These are phyloP conservation scores for Plasmopara muralis DNA, from an alignment of 352 stramenopile species.

Conservation along the genomic window DNA sequence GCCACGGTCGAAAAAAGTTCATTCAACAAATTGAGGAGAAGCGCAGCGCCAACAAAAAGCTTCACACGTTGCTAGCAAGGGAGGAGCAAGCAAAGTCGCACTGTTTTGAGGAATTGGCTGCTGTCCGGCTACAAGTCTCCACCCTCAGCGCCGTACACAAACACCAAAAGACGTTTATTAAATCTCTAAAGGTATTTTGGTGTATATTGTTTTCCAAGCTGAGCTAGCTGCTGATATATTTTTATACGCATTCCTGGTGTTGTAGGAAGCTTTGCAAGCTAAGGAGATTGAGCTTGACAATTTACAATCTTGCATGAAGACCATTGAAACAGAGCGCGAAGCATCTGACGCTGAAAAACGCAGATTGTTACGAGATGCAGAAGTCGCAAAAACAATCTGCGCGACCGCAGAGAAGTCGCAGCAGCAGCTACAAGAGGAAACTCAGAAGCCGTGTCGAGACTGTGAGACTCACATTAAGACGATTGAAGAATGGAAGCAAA, in stretches of 20 bases:
- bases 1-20: constrained; percentile 67
- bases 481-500: constrained; percentile 39
- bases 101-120: constrained; percentile 71
- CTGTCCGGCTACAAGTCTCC: constrained; percentile 60
- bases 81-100: constrained; percentile 63
- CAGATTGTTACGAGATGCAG: constrained; percentile 48
- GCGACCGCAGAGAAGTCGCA: constrained; percentile 42
- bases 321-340: constrained; percentile 49
- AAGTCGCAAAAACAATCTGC: constrained; percentile 61
- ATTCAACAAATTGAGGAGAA: constrained; percentile 75
- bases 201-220: neutral
- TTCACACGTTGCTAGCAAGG: constrained; percentile 56
- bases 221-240: constrained; percentile 1
- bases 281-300: constrained; percentile 61
- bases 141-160: constrained; percentile 70
- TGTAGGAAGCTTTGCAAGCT: constrained; percentile 45
- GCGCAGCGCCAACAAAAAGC: constrained; percentile 65
- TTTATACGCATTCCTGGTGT: neutral
- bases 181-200: constrained; percentile 49
- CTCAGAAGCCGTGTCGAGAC: constrained; percentile 44
- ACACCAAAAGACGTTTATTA: constrained; percentile 65
- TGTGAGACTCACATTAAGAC: constrained; percentile 53
- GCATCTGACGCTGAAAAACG: constrained; percentile 43
- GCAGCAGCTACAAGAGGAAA: constrained; percentile 47
- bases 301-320: constrained; percentile 58